Evolutionary conservation across 345 rosid species (phyloP), one percentile per base, ranked within the genome.

Genomic region (Erodium maritimum): DNA sequence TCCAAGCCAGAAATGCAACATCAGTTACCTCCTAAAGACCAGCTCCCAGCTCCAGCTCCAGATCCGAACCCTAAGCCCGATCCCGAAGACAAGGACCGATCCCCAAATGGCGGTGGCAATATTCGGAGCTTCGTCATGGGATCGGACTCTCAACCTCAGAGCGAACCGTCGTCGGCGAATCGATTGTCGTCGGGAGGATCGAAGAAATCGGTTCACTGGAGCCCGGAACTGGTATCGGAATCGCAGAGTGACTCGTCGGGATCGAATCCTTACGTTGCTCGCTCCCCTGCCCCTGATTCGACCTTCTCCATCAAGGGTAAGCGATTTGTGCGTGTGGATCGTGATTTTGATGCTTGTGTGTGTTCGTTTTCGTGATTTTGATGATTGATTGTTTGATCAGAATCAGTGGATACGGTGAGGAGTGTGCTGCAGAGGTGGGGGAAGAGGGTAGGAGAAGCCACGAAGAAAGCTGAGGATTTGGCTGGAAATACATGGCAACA

Each of bases 221-320:
- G 61, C 50, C 61, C 61, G 14, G 50, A 58, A 23, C 23, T 58
- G 21, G 52, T 58, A 17, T 58, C 61, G 23, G 61, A 58, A 20
- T 58, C 91, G 18, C 80, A 37, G 14, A 5, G 10, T 37, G n/a
- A n/a, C n/a, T n/a, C n/a, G n/a, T 12, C 69, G 19, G 77, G 79
- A 65, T 80, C 88, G 67, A 77, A 87, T 67, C 84, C 86, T 22
- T 77, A 82, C 62, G 57, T 80, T 24, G 71, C 71, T 52, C 80
- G 70, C 21, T 54, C 76, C 66, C 81, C 77, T 0, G 71, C 69
- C 4, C 61, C 58, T 13, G 65, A 67, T 17, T 34, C 80, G 46
- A 73, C 80, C 0, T 61, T 69, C 67, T 70, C 80, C n/a, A 46
- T 87, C 25, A 84, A 72, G 78, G 95, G 95, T 75, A 58, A 37